Evolutionary conservation across 2,329 filamentous ascomycete species (phyloP), one percentile per base, ranked within the genome.

Genomic region (Neofusicoccum sp.): DNA sequence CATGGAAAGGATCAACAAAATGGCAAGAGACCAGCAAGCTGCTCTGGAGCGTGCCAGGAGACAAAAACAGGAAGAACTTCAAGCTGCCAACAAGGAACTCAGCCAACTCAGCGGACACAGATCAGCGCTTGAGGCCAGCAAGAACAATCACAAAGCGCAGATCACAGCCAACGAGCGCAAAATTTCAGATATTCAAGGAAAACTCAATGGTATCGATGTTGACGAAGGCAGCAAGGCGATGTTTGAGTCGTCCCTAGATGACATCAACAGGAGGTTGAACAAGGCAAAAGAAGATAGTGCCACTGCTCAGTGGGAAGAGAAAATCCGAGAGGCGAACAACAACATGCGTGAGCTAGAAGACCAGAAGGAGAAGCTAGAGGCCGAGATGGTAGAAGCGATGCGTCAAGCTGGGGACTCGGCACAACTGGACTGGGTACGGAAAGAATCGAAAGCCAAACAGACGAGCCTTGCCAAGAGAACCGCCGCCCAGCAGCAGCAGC

Each of bases 171-270:
- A 95, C 66, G 91, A 96, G 62, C 86, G 83, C 69, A 89, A 89
- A 58, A 85, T 88, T 6, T 76, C 76, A 3, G 76, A 79, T 1
- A 80, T 93, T 34, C 90, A 96, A 69, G 82, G 79, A 48, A 85
- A 89, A 33, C 79, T 91, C 33, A 83, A 88, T 67, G 79, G 80
- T n/a, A 88, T 99, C 60, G 84, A 89, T 36, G 83, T 93, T 31
- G 93, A 99, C 67, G 93, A 98, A 76, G 93, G 93, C 3, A 85
- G 85, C 33, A 90, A 91, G 72, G 89, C 89, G 28, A 80, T 90
- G 3, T 80, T 97, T 6, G 89, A 95, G 67, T 84, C 87, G 14
- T 87, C 89, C 58, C 84, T 90, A 51, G 84, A 86, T 38, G 89
- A 95, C 40, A 81, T 90, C 0, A 84, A 89, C 63, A 77, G 79